Evolutionary conservation across 345 rosid species (phyloP).

Genomic region (Raphanus raphanistrum): DNA sequence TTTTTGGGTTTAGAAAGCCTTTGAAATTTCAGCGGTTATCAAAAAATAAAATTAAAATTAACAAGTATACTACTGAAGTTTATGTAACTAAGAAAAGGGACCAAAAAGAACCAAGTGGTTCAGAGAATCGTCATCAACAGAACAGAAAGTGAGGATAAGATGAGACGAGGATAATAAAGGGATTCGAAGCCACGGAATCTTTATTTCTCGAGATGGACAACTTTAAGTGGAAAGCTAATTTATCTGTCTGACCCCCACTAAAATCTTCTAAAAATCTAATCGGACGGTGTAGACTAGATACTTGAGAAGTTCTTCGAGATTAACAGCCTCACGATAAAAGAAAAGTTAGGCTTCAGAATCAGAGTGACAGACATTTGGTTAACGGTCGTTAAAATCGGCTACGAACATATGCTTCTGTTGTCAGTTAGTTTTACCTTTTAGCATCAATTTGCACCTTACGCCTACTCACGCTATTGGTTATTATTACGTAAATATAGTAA

Average conservation of each 20-base stretch:
- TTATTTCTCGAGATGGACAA: slow-evolving; percentile 25
- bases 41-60: no score
- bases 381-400: slow-evolving; percentile 28
- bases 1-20: no score
- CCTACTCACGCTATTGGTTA: slow-evolving; percentile 8
- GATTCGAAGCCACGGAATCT: slow-evolving; percentile 11
- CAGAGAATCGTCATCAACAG: slow-evolving; percentile 30
- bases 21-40: no score
- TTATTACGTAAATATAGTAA: slow-evolving; percentile 11
- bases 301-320: slow-evolving; percentile 3
- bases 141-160: slow-evolving; percentile 25
- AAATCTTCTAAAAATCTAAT: slow-evolving; percentile 13
- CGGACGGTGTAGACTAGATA: slow-evolving; percentile 17
- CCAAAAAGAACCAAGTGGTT: not conserved
- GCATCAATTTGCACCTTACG: slow-evolving; percentile 1
- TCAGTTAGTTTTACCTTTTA: slow-evolving; percentile 10
- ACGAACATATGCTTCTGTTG: slow-evolving; percentile 24
- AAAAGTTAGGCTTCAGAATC: slow-evolving; percentile 15
- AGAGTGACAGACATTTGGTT: slow-evolving; percentile 21
- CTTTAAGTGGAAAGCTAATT: not conserved
- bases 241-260: not conserved
- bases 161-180: slow-evolving; percentile 26
- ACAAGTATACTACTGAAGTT: not conserved
- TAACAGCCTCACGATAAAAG: slow-evolving; percentile 12
- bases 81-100: not conserved